Evolutionary conservation across 2,329 filamentous ascomycete species (phyloP).

Genomic region (Xylaria sp.): DNA sequence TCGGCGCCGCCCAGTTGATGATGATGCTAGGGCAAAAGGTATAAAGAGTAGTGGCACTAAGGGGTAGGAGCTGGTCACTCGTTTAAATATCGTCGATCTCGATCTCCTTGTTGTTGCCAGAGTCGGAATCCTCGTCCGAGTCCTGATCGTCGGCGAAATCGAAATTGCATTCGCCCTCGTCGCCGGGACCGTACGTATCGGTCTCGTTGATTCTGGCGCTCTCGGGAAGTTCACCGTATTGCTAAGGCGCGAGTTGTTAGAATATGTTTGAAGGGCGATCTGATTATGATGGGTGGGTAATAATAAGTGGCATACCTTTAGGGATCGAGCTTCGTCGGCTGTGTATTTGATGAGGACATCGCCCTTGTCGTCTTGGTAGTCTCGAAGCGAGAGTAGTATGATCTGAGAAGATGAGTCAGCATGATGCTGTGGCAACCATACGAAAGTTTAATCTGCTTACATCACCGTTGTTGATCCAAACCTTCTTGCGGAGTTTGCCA

Average conservation of each 20-base stretch:
- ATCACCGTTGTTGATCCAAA: constrained; percentile 89
- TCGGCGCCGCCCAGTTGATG: constrained; percentile 3
- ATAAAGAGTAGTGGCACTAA: constrained; percentile 24
- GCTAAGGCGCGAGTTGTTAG: constrained; percentile 49
- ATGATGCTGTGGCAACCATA: not conserved
- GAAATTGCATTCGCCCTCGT: constrained; percentile 95
- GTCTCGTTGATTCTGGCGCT: constrained; percentile 99
- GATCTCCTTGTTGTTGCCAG: constrained; percentile 74
- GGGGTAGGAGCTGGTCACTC: constrained; percentile 50
- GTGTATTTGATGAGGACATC: constrained; percentile 96
- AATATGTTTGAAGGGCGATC: not conserved
- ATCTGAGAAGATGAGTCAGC: constrained; percentile 64
- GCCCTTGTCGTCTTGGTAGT: constrained; percentile 94
- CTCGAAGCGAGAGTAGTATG: constrained; percentile 85
- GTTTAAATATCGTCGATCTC: constrained; percentile 94
- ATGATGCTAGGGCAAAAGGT: constrained; percentile 16
- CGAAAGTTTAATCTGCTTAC: constrained; percentile 41
- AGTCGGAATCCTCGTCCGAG: constrained; percentile 65
- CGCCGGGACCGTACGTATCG: constrained; percentile 90
- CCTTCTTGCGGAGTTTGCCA: constrained; percentile 99
- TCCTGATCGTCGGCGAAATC: constrained; percentile 97
- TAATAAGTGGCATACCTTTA: constrained; percentile 66
- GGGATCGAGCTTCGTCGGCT: constrained; percentile 91
- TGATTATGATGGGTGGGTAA: not conserved
- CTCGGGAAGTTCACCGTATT: constrained; percentile 96